These are phyloP conservation scores for Wickerhamiella occidentalis DNA, from an alignment of 805 yeast species.

Conservation along the genomic window DNA sequence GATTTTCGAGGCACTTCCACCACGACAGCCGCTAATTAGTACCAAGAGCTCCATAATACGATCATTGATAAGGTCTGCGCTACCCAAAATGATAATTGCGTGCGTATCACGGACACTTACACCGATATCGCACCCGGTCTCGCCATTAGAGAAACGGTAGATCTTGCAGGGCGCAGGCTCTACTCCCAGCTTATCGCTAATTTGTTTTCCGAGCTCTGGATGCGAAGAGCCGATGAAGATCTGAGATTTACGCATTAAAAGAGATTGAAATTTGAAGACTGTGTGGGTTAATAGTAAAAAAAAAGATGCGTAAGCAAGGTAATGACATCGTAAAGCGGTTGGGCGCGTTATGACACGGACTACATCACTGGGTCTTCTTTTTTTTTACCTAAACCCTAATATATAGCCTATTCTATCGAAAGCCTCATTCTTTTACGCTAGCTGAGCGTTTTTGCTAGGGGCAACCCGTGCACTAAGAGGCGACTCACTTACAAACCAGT, in stretches of 20 bases:
- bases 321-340: not conserved
- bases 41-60: conserved; percentile 93
- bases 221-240: conserved; percentile 95
- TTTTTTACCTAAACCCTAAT: too few relatives aligned
- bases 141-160: conserved; percentile 92
- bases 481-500: not conserved
- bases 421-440: too few relatives aligned
- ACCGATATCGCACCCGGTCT: conserved; percentile 91
- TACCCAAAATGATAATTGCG: conserved; percentile 84
- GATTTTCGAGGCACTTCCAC: conserved; percentile 96
- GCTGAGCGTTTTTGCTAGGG: too few relatives aligned
- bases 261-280: not conserved
- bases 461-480: not conserved
- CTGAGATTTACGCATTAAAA: conserved; percentile 87
- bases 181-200: conserved; percentile 83
- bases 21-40: conserved; percentile 87
- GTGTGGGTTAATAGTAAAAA: not conserved
- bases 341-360: not conserved
- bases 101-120: conserved; percentile 94
- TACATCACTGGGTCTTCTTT: too few relatives aligned
- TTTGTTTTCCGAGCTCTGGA: conserved; percentile 82
- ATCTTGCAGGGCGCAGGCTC: conserved; percentile 88
- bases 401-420: too few relatives aligned
- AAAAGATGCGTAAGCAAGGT: not conserved
- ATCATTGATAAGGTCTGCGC: conserved; percentile 78